Percentiles rank a stretch among this genome's conserved stretches.
Conservation (phyloP, 2,329 filamentous ascomycete genomes). For the Alternaria sp. region DNA sequence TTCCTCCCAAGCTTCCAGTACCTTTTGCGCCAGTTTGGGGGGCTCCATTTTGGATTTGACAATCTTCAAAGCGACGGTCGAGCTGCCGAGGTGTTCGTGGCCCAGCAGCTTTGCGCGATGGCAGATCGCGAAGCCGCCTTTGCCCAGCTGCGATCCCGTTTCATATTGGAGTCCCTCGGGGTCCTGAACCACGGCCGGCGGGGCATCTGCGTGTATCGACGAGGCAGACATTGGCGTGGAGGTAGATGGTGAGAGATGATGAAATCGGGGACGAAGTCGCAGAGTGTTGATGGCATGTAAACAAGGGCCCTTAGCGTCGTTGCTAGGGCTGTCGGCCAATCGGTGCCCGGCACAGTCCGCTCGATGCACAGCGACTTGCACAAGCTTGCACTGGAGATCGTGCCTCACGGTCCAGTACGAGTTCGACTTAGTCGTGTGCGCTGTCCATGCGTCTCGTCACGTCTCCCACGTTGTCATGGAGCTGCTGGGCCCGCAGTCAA, state of each 20-base stretch:
- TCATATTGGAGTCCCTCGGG: slow-evolving; percentile 75
- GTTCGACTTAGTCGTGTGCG: slow-evolving; percentile 2
- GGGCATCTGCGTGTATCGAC: slow-evolving; percentile 59
- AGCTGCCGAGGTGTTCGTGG: slow-evolving; percentile 62
- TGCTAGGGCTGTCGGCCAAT: slow-evolving; percentile 16
- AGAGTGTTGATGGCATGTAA: slow-evolving; percentile 27
- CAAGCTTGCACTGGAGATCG: slow-evolving; percentile 1
- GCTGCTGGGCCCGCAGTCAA: neutral
- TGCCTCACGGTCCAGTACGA: neutral
- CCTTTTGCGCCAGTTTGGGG: slow-evolving; percentile 83
- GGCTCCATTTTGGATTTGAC: slow-evolving; percentile 82
- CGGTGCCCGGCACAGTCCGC: slow-evolving; percentile 4
- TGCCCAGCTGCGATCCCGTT: slow-evolving; percentile 76
- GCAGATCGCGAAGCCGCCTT: slow-evolving; percentile 83
- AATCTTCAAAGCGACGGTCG: slow-evolving; percentile 79
- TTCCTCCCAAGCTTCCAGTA: slow-evolving; percentile 47
- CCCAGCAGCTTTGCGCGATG: slow-evolving; percentile 72
- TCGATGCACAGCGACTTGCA: slow-evolving; percentile 10
- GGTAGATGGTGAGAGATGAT: slow-evolving; percentile 32
- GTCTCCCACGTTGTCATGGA: slow-evolving; percentile 2
- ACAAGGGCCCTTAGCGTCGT: slow-evolving; percentile 16
- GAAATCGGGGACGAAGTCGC: slow-evolving; percentile 33
- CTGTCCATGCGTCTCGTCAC: neutral
- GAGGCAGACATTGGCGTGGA: slow-evolving; percentile 48
- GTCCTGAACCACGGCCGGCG: slow-evolving; percentile 67